Base-by-base conservation (phyloP, 2,329 filamentous ascomycete species). In the Geosmithia putterillii region DNA sequence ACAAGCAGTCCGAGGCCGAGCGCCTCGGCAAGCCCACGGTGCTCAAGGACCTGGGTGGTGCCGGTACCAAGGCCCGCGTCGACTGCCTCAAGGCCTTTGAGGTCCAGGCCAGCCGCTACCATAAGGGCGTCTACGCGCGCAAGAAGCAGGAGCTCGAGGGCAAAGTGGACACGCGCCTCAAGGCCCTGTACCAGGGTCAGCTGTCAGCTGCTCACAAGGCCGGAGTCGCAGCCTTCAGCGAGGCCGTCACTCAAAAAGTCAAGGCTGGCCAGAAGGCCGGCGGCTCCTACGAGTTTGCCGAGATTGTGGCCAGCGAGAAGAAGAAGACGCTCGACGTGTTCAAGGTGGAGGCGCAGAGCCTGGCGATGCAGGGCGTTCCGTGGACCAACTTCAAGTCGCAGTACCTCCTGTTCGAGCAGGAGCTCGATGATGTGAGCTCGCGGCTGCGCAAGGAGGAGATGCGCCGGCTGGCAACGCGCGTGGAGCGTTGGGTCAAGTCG, bases 251-350 rank as follows among this genome's bases (percentile, higher is more conserved):
- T n/a, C 66, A 71, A 42, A 83, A 86, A 41, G 89, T 98, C 50
- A 98, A 96, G 64, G 72, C 77, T 21, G 90, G 90, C 2, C 90
- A 96, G 62, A 95, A 94, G 69, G 87, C 88, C 44, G 89, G 89
- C 19, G 83, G 81, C 7, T 74, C 76, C 42, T 96, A 98, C 56
- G 92, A 98, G 57, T 98, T 98, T 62, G 88, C 89, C 19, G 84
- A 94, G 51, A 95, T 96, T 53, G 92, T 98, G 6, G 77, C 79
- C 35, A 73, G 78, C 44, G 85, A 95, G 60, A 94, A 92, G 66
- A 75, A 74, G 53, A 79, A 79, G 58, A 81, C 87, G 1, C 59
- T 95, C 32, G 73, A 79, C 15, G 74, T 75, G 38, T 98, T 94
- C 58, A 79, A 85, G 57, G 70, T 73, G 18, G 83, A 92, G 54